Evolutionary conservation across 148 eudicot species (phyloP).

Genomic region (Pouteria glomerata): DNA sequence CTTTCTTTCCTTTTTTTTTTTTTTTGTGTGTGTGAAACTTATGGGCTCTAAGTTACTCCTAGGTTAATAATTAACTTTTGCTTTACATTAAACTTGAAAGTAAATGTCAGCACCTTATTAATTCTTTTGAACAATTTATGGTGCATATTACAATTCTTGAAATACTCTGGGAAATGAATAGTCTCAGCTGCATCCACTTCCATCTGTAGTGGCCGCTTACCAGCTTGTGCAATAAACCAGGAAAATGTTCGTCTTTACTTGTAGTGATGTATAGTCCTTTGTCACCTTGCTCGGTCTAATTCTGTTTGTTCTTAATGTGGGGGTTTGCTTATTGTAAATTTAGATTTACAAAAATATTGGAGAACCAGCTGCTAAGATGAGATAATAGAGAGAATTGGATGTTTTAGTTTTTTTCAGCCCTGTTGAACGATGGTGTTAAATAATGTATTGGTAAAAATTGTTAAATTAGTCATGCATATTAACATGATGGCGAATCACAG

Average conservation of each 20-base stretch:
- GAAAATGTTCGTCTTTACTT: slow-evolving; percentile 87
- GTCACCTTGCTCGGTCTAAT: slow-evolving; percentile 11
- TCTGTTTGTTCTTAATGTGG: slow-evolving; percentile 2
- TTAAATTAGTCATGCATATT: no score
- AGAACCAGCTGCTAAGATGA: background rate
- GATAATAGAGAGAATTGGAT: background rate
- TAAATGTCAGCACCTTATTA: no score
- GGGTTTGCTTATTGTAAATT: background rate
- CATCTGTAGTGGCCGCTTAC: slow-evolving; percentile 73
- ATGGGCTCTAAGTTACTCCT: no score
- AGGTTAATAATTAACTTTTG: no score
- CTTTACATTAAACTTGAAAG: no score
- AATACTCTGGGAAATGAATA: no score
- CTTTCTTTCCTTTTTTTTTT: no score
- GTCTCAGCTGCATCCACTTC: slow-evolving; percentile 21
- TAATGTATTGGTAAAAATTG: background rate
- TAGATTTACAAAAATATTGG: background rate
- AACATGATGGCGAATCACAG: no score
- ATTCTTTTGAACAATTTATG: no score
- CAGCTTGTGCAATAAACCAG: slow-evolving; percentile 84
- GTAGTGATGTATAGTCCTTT: slow-evolving; percentile 71
- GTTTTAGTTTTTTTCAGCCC: background rate
- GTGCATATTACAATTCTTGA: no score
- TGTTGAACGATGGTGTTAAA: background rate
- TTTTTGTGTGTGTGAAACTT: no score